These are phyloP conservation scores for Fraxinus sp. DNA, from an alignment of 305 asterid species.

Conservation along the genomic window DNA sequence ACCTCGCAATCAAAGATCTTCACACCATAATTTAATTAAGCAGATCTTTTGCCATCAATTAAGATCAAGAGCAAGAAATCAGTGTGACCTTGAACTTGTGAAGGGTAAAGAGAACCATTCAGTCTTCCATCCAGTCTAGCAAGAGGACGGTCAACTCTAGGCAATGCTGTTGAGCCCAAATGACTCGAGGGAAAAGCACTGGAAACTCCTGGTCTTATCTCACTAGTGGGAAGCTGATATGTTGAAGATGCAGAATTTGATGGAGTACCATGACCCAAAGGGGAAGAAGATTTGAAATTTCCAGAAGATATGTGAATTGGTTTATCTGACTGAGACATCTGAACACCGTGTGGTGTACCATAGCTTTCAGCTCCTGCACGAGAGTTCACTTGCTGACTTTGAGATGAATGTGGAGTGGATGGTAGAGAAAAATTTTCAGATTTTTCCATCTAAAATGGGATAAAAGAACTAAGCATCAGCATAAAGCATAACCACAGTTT, in stretches of 20 bases:
- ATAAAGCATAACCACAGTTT: slow-evolving; percentile 5
- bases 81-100: slow-evolving; percentile 67
- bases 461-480: slow-evolving; percentile 10
- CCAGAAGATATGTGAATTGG: slow-evolving; percentile 52
- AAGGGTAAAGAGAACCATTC: slow-evolving; percentile 58
- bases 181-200: slow-evolving; percentile 53
- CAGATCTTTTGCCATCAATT: neutral
- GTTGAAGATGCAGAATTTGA: slow-evolving; percentile 54
- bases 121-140: slow-evolving; percentile 66
- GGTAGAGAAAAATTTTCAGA: slow-evolving; percentile 54
- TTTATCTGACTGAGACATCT: slow-evolving; percentile 59
- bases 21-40: slow-evolving; percentile 13
- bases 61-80: slow-evolving; percentile 16
- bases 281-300: slow-evolving; percentile 46
- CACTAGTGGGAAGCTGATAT: slow-evolving; percentile 91
- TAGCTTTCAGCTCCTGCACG: slow-evolving; percentile 53
- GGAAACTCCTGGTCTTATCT: slow-evolving; percentile 65
- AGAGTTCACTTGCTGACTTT: slow-evolving; percentile 45
- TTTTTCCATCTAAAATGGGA: slow-evolving; percentile 71
- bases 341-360: slow-evolving; percentile 41
- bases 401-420: slow-evolving; percentile 54
- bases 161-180: slow-evolving; percentile 48
- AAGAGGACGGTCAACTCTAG: slow-evolving; percentile 62
- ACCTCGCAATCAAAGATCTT: slow-evolving; percentile 12
- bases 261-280: slow-evolving; percentile 39